A percentile compares a stretch with the other conserved stretches of the same genome.
phyloP scores from a whole-genome alignment of 257 asterid species.

The Vinca minor region DNA sequence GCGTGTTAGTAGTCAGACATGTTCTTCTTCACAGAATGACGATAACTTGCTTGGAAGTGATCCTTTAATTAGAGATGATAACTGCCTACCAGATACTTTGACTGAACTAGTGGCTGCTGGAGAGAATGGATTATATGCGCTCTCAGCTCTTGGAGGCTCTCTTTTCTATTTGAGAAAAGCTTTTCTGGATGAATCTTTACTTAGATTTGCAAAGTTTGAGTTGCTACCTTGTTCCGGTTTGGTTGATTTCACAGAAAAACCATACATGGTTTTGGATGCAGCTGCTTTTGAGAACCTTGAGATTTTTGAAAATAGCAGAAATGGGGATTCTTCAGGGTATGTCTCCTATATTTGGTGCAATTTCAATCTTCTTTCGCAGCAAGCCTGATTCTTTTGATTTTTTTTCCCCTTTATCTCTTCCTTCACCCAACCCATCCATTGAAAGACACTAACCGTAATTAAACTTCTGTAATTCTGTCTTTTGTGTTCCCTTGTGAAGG shows the following conservation, averaged over 20 bases:
- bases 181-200: constrained; percentile 73
- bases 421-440: no score
- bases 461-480: no score
- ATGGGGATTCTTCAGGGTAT: constrained; percentile 90
- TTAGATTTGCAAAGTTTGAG: constrained; percentile 83
- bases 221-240: constrained; percentile 72
- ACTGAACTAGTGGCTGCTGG: constrained; percentile 57
- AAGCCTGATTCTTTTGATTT: constrained; percentile 33
- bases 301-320: constrained; percentile 84
- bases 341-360: constrained; percentile 13
- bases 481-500: constrained; percentile 30
- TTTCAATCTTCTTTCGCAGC: constrained; percentile 15
- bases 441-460: no score
- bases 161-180: constrained; percentile 87
- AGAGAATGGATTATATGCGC: constrained; percentile 75
- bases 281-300: constrained; percentile 95
- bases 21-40: constrained; percentile 28
- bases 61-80: constrained; percentile 26
- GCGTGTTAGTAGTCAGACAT: constrained; percentile 31
- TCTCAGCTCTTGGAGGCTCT: constrained; percentile 90
- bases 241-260: constrained; percentile 50
- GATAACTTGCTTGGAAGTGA: constrained; percentile 20
- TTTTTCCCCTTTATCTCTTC: constrained; percentile 10
- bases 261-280: constrained; percentile 87
- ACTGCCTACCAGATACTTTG: constrained; percentile 53